Percentiles rank a stretch among this genome's conserved stretches.
Conservation (phyloP, 805 yeast species). For the Saccharomyces paradoxus region DNA sequence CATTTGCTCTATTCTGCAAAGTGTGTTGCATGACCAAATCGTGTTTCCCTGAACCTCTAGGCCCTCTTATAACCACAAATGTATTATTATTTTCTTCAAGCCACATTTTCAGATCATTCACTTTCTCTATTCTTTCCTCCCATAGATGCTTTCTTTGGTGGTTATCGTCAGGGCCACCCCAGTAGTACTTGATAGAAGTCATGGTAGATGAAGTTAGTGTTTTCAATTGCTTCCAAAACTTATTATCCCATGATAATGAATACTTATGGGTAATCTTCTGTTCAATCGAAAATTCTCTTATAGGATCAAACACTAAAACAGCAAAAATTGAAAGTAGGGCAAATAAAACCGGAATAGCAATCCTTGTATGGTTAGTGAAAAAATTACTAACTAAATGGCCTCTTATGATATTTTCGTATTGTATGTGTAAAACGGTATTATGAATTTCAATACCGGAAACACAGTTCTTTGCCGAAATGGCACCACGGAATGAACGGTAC, state of each 20-base stretch:
- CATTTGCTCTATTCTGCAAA: conserved; percentile 49
- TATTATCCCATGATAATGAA: conserved; percentile 42
- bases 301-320: conserved; percentile 85
- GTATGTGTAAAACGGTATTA: conserved; percentile 62
- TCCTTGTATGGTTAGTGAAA: conserved; percentile 67
- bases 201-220: conserved; percentile 34
- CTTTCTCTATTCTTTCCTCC: conserved; percentile 63
- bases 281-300: conserved; percentile 70
- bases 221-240: conserved; percentile 28
- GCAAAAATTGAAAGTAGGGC: conserved; percentile 78
- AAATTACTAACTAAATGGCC: conserved; percentile 42
- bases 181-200: conserved; percentile 30
- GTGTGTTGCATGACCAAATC: conserved; percentile 67
- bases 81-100: conserved; percentile 83
- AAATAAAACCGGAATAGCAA: conserved; percentile 69
- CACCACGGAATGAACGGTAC: conserved; percentile 53
- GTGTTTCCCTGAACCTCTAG: conserved; percentile 90
- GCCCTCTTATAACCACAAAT: conserved; percentile 84
- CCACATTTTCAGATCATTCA: conserved; percentile 67
- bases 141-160: conserved; percentile 37
- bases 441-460: conserved; percentile 67
- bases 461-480: conserved; percentile 85
- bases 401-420: conserved; percentile 51
- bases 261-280: conserved; percentile 60
- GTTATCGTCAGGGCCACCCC: conserved; percentile 28